phyloP scores from a whole-genome alignment of 163 green algal genomes.

The Prototheca wickerhamii region DNA sequence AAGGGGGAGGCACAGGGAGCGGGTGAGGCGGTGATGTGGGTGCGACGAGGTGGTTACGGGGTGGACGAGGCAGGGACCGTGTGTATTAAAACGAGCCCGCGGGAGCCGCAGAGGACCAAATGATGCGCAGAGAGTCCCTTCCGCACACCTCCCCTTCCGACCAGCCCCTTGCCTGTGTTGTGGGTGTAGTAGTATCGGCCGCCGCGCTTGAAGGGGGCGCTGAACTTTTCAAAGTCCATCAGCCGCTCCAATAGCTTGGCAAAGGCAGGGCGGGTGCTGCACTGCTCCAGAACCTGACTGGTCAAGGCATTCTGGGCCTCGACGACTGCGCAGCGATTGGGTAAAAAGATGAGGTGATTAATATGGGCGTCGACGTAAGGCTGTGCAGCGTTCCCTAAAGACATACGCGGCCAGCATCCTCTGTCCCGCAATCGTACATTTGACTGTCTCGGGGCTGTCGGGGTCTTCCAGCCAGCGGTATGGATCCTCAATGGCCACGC shows the following conservation, averaged over 20 bases:
- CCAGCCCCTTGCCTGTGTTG: slow-evolving; percentile 50
- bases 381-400: background rate
- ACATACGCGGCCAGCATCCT: background rate
- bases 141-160: background rate
- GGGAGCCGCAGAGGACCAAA: too few species aligned
- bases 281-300: slow-evolving; percentile 46
- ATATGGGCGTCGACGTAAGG: background rate
- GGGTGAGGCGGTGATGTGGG: background rate
- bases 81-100: too few species aligned
- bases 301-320: slow-evolving; percentile 72
- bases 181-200: slow-evolving; percentile 78
- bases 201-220: slow-evolving; percentile 49
- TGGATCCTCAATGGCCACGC: slow-evolving; percentile 58
- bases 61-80: too few species aligned
- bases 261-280: slow-evolving; percentile 45
- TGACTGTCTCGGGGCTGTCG: slow-evolving; percentile 53
- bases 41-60: background rate
- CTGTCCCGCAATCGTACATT: background rate
- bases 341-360: background rate
- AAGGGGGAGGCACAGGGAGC: too few species aligned
- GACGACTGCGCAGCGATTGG: slow-evolving; percentile 44
- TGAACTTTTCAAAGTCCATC: slow-evolving; percentile 70
- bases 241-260: slow-evolving; percentile 55
- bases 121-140: background rate
- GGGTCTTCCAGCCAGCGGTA: slow-evolving; percentile 90